These are phyloP conservation scores for Sporothrix protearum DNA, from an alignment of 2,329 filamentous ascomycete species.

Conservation along the genomic window DNA sequence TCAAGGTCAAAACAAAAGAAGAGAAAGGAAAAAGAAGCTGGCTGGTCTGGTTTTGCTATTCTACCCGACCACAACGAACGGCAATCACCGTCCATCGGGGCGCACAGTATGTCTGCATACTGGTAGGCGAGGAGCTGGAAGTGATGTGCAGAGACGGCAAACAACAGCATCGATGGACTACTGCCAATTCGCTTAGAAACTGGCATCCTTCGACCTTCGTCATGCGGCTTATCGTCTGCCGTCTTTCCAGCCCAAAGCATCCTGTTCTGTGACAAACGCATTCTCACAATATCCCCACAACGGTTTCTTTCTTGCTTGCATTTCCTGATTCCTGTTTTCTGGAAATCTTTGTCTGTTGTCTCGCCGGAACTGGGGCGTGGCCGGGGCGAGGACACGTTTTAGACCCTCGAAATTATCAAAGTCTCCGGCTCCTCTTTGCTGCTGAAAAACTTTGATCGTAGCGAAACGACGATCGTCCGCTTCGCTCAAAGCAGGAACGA, in stretches of 20 bases:
- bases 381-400: neutral
- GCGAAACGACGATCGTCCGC: slow-evolving; percentile 8
- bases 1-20: neutral
- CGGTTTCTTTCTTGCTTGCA: neutral
- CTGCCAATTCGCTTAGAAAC: neutral
- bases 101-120: slow-evolving; percentile 2
- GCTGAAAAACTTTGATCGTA: neutral
- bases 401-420: neutral
- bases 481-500: neutral
- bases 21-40: neutral
- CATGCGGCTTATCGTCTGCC: neutral
- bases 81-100: slow-evolving; percentile 6
- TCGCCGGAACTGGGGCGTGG: neutral
- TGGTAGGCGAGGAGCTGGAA: neutral
- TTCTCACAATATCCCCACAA: neutral
- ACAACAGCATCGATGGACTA: neutral
- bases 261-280: neutral
- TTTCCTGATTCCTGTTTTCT: neutral
- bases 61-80: neutral
- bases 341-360: neutral
- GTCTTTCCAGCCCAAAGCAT: neutral
- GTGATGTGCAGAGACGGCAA: neutral
- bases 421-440: neutral
- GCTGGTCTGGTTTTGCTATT: too few species aligned
- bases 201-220: neutral